Evolutionary conservation across 176 grass and related monocot species (phyloP).

Genomic region (Aegilops tauschii): DNA sequence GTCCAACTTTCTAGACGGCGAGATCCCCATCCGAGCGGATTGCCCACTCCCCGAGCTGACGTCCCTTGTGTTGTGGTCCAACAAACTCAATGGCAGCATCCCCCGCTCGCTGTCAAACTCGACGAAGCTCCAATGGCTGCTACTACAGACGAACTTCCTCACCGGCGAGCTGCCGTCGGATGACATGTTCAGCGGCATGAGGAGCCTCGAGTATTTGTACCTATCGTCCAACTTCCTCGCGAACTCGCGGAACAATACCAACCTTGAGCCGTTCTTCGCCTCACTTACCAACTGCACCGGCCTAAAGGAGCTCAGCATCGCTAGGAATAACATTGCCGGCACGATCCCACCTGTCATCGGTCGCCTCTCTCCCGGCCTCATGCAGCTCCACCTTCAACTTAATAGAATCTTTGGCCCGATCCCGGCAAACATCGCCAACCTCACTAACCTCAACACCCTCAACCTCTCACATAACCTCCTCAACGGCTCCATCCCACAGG

Average conservation of each 20-base stretch:
- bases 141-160: constrained; percentile 64
- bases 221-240: constrained; percentile 68
- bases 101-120: constrained; percentile 71
- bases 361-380: constrained; percentile 41
- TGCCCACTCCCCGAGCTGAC: constrained; percentile 54
- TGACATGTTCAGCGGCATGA: constrained; percentile 58
- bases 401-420: constrained; percentile 14
- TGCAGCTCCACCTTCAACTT: constrained; percentile 70
- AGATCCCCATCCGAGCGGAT: constrained; percentile 48
- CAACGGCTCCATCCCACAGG: constrained; percentile 68
- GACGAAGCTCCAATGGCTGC: constrained; percentile 72
- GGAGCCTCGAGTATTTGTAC: constrained; percentile 47
- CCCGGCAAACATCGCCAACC: neutral
- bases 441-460: constrained; percentile 36
- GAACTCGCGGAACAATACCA: constrained; percentile 44
- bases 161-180: constrained; percentile 46
- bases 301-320: constrained; percentile 63
- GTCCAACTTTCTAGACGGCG: constrained; percentile 58
- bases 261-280: constrained; percentile 68
- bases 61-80: constrained; percentile 77
- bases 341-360: constrained; percentile 51
- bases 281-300: constrained; percentile 66
- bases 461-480: constrained; percentile 55
- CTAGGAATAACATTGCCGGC: constrained; percentile 59
- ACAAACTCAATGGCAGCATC: constrained; percentile 61